A percentile compares a stretch with the other conserved stretches of the same genome.
These are phyloP conservation scores for Bertia moriformis DNA, from an alignment of 2,329 filamentous ascomycete genomes.

Conservation along the genomic window DNA sequence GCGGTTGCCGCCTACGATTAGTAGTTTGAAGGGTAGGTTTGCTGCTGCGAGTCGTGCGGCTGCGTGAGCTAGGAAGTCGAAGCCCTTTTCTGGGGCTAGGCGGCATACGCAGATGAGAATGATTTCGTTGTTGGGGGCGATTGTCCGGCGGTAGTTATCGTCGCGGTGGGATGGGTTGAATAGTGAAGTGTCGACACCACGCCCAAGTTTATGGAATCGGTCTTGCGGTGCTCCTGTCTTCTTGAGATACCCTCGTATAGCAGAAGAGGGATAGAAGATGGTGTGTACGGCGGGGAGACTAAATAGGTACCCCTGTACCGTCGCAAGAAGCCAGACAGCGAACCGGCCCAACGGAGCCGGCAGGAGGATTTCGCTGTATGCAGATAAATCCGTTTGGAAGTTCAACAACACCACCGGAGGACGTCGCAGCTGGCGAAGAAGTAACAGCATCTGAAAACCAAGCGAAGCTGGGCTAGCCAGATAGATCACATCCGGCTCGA, in stretches of 20 bases:
- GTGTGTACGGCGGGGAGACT: constrained; percentile 43
- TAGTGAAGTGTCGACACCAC: constrained; percentile 48
- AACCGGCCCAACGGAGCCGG: constrained; percentile 43
- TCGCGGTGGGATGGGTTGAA: constrained; percentile 41
- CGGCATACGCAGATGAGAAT: constrained; percentile 54
- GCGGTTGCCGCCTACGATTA: constrained; percentile 55
- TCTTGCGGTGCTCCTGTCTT: constrained; percentile 34
- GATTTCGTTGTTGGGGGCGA: constrained; percentile 47
- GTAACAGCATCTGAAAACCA: constrained; percentile 59
- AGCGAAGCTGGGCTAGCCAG: constrained; percentile 55
- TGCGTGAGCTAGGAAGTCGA: constrained; percentile 47
- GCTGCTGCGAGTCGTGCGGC: constrained; percentile 36
- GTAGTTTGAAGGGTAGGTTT: constrained; percentile 44
- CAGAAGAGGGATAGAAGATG: constrained; percentile 55
- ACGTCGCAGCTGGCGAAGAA: constrained; percentile 38
- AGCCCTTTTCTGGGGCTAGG: constrained; percentile 57
- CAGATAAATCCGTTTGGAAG: constrained; percentile 58
- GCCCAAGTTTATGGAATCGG: constrained; percentile 45
- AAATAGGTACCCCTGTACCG: constrained; percentile 55
- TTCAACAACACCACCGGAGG: constrained; percentile 40
- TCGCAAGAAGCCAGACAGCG: constrained; percentile 45
- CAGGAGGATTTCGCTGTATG: constrained; percentile 58
- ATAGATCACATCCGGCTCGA: constrained; percentile 55
- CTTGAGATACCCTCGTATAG: constrained; percentile 45
- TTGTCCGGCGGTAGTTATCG: constrained; percentile 30